Conservation (phyloP, 2,329 filamentous ascomycete genomes). For the Aspergillus niger region DNA sequence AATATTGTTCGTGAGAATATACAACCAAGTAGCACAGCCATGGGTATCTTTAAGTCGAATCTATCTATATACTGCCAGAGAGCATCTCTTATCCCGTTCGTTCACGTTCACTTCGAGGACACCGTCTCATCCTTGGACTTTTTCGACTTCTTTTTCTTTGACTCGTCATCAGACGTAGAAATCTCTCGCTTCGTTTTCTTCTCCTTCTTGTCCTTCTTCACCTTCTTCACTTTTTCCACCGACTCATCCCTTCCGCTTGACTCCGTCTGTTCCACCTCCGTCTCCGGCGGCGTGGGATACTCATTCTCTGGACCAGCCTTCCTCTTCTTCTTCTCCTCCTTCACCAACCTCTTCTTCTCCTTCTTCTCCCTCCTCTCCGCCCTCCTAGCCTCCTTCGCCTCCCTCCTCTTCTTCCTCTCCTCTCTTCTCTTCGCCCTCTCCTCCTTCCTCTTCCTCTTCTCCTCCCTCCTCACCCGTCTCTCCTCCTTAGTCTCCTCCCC, state of each 20-base stretch:
- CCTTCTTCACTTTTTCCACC: constrained; percentile 27
- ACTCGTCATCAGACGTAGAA: constrained; percentile 30
- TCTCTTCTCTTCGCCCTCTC: constrained; percentile 27
- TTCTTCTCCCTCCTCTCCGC: constrained; percentile 20
- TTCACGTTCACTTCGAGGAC: constrained; percentile 3
- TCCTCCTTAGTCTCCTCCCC: constrained; percentile 29
- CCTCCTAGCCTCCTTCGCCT: constrained; percentile 26
- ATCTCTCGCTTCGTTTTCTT: constrained; percentile 31
- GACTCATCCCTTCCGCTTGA: constrained; percentile 24
- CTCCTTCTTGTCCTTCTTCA: constrained; percentile 29
- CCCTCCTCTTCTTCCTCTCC: constrained; percentile 29
- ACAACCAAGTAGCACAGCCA: constrained; percentile 19
- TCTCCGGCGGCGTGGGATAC: constrained; percentile 38
- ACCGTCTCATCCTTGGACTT: constrained; percentile 44
- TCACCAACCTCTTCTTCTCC: constrained; percentile 10
- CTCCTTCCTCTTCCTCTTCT: constrained; percentile 22
- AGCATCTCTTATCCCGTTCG: constrained; percentile 10
- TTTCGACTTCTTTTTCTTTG: constrained; percentile 51
- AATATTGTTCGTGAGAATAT: constrained; percentile 8
- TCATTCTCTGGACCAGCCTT: constrained; percentile 26
- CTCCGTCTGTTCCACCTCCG: constrained; percentile 24
- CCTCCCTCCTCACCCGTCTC: constrained; percentile 14
- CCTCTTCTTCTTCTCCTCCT: constrained; percentile 23
- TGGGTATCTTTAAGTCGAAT: constrained; percentile 34
- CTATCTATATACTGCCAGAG: neutral